A percentile compares a stretch with the other conserved stretches of the same genome.
Conservation (phyloP, 257 asterid genomes). For the Solanum ossicruentum region DNA sequence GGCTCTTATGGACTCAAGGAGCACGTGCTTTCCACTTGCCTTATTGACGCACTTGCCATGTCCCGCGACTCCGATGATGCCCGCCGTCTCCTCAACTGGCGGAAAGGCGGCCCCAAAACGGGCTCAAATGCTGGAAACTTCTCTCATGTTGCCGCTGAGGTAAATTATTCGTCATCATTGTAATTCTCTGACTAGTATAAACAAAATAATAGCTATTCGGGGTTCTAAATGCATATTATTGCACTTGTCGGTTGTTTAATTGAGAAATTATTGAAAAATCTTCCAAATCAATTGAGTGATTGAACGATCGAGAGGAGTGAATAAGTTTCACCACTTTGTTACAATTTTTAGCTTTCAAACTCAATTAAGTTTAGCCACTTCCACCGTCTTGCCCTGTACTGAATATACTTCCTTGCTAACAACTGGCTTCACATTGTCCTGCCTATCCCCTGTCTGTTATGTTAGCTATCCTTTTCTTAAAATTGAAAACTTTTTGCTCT, state of each 20-base stretch:
- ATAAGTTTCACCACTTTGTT: neutral
- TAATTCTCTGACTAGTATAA: neutral
- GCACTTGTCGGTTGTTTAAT: neutral
- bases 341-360: neutral
- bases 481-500: neutral
- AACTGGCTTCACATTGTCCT: neutral
- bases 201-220: neutral
- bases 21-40: constrained; percentile 85
- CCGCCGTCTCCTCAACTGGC: constrained; percentile 80
- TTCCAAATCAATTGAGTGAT: neutral
- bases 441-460: neutral
- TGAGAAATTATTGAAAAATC: neutral
- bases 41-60: constrained; percentile 84
- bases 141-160: constrained; percentile 72
- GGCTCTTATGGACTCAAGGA: constrained; percentile 87
- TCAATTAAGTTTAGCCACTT: neutral
- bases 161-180: neutral
- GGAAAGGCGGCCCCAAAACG: constrained; percentile 77
- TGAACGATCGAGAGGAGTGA: neutral
- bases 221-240: neutral
- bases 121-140: constrained; percentile 76
- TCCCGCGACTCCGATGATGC: constrained; percentile 89
- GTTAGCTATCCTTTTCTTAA: neutral
- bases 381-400: neutral
- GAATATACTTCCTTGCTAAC: neutral